Evolutionary conservation across 495 filamentous ascomycete genomes (phyloP).

Genomic region (Aspergillus carlsbadensis): DNA sequence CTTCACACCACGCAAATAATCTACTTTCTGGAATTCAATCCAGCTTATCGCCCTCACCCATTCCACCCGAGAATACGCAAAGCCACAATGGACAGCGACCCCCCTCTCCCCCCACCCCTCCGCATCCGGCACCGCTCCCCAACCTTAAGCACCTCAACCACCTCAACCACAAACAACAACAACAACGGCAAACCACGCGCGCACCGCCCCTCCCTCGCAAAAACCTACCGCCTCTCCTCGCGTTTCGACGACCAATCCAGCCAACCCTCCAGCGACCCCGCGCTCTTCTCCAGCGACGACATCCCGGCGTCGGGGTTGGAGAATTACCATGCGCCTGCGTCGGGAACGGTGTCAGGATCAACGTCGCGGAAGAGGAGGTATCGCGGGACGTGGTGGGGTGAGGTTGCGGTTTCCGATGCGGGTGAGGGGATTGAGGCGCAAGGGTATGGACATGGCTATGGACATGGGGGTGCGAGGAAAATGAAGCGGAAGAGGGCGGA

Average conservation of each 20-base stretch:
- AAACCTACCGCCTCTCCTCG: slow-evolving; percentile 30
- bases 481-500: slow-evolving; percentile 56
- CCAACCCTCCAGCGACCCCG: slow-evolving; percentile 67
- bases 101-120: slow-evolving; percentile 45
- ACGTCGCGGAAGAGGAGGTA: slow-evolving; percentile 62
- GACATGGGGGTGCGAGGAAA: slow-evolving; percentile 15
- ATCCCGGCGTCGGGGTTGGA: slow-evolving; percentile 66
- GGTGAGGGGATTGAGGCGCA: too few relatives aligned
- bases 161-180: slow-evolving; percentile 12
- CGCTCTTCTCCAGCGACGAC: slow-evolving; percentile 78
- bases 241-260: slow-evolving; percentile 45
- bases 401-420: slow-evolving; percentile 40
- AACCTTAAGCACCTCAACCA: too few relatives aligned
- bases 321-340: slow-evolving; percentile 56
- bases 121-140: slow-evolving; percentile 43
- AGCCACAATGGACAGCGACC: slow-evolving; percentile 40
- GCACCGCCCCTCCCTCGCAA: slow-evolving; percentile 24
- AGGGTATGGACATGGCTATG: too few relatives aligned
- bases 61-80: background rate
- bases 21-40: background rate
- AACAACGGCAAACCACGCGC: background rate
- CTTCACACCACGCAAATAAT: too few relatives aligned
- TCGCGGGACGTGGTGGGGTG: slow-evolving; percentile 70
- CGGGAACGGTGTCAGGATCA: background rate
- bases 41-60: background rate